phyloP scores from a whole-genome alignment of 1,139 yeast genomes.

The Suhomyces guaymorum region DNA sequence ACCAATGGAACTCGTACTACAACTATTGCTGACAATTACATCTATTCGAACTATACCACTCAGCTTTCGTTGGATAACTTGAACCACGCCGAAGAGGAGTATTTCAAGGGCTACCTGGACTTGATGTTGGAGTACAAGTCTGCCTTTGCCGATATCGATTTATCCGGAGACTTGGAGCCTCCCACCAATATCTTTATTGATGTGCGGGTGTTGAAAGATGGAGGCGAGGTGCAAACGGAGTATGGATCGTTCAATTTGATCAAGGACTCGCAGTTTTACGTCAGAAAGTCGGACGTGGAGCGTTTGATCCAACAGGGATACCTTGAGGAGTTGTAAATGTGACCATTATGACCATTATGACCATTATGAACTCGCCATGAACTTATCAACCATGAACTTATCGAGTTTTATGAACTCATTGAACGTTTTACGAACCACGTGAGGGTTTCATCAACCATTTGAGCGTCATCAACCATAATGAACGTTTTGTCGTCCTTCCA shows the following conservation, averaged over 20 bases:
- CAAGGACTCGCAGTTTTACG: constrained; percentile 94
- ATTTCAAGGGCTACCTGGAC: constrained; percentile 68
- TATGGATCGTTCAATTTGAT: constrained; percentile 93
- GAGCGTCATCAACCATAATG: too few relatives aligned
- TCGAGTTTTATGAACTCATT: too few relatives aligned
- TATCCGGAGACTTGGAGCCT: constrained; percentile 84
- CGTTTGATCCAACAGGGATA: constrained; percentile 93
- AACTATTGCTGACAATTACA: constrained; percentile 14
- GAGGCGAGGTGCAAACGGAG: constrained; percentile 97
- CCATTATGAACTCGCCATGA: too few relatives aligned
- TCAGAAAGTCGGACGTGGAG: constrained; percentile 91
- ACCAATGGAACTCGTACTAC: not conserved
- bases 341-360: too few relatives aligned
- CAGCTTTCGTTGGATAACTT: constrained; percentile 49
- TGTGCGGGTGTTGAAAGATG: constrained; percentile 88
- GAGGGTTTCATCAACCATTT: too few relatives aligned
- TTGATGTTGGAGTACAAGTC: constrained; percentile 76
- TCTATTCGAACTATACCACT: constrained; percentile 31
- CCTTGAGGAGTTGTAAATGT: constrained; percentile 65
- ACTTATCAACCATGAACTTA: too few relatives aligned
- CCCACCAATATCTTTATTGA: constrained; percentile 91
- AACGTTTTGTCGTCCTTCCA: too few relatives aligned
- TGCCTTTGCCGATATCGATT: constrained; percentile 78
- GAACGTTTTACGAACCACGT: too few relatives aligned
- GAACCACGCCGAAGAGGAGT: constrained; percentile 80